Evolutionary conservation across 2,329 filamentous ascomycete species (phyloP), one percentile per base, ranked within the genome.

Genomic region (Sclerotinia glacialis): DNA sequence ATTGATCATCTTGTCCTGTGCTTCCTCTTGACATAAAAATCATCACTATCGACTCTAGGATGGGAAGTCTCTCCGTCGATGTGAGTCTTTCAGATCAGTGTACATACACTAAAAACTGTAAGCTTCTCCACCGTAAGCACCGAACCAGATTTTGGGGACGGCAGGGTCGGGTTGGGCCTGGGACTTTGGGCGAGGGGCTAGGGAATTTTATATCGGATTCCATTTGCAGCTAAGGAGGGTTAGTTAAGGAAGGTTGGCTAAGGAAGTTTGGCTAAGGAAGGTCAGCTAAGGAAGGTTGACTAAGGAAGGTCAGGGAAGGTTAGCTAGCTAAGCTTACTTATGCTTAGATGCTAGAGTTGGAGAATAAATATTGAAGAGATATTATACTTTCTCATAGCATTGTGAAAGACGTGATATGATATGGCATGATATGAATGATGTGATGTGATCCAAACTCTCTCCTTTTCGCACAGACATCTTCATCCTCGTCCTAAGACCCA

Each of bases 101-200:
- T 26, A 26, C 55, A 40, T 40, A 40, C 37, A 37, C 11, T 37
- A 9, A n/a, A n/a, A n/a, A 31, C 37, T 21, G 12, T 31, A 44
- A 28, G 40, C 55, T 3, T 11, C 18, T 34, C 52, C 52, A 58
- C 40, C 21, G 40, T 31, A 44, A 58, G 55, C 37, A 28, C 40
- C 12, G 55, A 42, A 58, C 55, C 55, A n/a, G 11, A 58, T 42
- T 31, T 58, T 58, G 23, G 55, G 55, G 55, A 54, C 28, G 28
- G 28, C 21, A 34, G 37, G 37, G 37, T 40, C n/a, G 28, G 5
- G 18, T 31, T 34, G 31, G 52, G 52, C 28, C 31, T 54, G 28
- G 52, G 52, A 21, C 18, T 3, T 5, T 34, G 11, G 52, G 28
- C 37, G 14, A 1, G 3, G 37, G 37, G 14, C 12, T 40, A 40